Base-by-base conservation (phyloP, 306 rosid species). In the Sechiopsis laciniata region DNA sequence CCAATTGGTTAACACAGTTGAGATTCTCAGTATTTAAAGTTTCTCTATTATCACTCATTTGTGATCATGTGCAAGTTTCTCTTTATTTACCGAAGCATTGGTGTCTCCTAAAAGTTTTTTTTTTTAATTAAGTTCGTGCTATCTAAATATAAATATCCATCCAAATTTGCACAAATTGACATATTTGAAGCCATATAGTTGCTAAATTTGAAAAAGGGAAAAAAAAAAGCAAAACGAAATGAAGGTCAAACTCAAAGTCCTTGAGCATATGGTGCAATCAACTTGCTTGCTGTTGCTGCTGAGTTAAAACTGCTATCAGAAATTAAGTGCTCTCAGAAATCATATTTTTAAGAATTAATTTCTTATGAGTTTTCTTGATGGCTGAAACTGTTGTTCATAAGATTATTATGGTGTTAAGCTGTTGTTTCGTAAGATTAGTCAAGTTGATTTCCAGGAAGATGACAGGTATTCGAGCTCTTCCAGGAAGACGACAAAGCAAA, bases 381-480 rank as follows among this genome's bases (percentile, higher is more conserved):
- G 42, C 4, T 4, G 4, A 37, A 37, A 5, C 42, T 37, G 7
- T 37, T 37, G 42, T 37, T 37, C 7, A 5, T 37, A 6, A 37
- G 42, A 37, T 37, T 37, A 9, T 40, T 40, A 5, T 40, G 6
- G 46, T 0, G 9, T 40, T 40, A 40, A 6, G 9, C 42, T 37
- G 46, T 40, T 40, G 9, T 7, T 40, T 40, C 4, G 5, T 32
- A 32, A 40, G 46, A 40, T 40, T 40, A 6, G 76, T 82, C 73
- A 86, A 82, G 79, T 80, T 88, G 8, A 22, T n/a, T 83, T 79
- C 80, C 76, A 60, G 51, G 79, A 83, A 55, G 83, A 77, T 0
- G 71, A 70, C 0, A 73, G 35, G 77, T 75, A 61, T 74, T 89
- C 66, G 69, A 81, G 29, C 46, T 80, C 20, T 83, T 79, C 80